Evolutionary conservation across 148 eudicot species (phyloP).

Genomic region (Polygonum maritimum): DNA sequence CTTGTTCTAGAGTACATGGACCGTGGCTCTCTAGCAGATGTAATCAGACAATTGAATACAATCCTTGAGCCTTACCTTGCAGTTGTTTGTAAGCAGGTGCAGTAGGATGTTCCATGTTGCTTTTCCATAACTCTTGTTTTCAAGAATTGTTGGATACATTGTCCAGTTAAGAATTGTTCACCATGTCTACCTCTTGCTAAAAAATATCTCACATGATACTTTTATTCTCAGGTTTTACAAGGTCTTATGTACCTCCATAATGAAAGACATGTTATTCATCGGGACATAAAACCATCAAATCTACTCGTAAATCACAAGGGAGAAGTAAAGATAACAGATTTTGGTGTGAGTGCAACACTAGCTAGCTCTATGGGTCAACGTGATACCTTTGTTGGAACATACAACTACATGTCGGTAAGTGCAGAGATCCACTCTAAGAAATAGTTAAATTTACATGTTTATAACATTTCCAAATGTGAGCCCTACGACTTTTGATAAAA

Average conservation of each 20-base stretch:
- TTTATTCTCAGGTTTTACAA: slow-evolving; percentile 59
- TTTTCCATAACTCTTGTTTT: background rate
- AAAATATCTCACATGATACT: background rate
- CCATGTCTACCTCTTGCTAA: no score
- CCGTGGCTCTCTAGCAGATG: slow-evolving; percentile 87
- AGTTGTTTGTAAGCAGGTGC: slow-evolving; percentile 93
- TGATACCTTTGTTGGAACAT: slow-evolving; percentile 96
- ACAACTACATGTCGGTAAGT: slow-evolving; percentile 96
- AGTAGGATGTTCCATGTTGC: slow-evolving; percentile 4
- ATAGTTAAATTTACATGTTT: background rate
- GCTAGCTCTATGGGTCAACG: slow-evolving; percentile 92
- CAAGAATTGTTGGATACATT: background rate
- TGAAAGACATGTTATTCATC: slow-evolving; percentile 88
- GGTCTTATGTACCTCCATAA: slow-evolving; percentile 88
- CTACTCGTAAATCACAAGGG: slow-evolving; percentile 90
- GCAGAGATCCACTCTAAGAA: background rate
- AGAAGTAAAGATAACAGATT: slow-evolving; percentile 94
- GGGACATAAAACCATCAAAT: slow-evolving; percentile 96
- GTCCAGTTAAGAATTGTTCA: no score
- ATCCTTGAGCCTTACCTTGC: slow-evolving; percentile 98
- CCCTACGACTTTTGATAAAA: background rate
- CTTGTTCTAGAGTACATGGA: slow-evolving; percentile 96
- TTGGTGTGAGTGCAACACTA: slow-evolving; percentile 94
- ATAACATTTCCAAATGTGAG: background rate
- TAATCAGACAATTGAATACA: slow-evolving; percentile 81